Evolutionary conservation across 192 early-diverging fungal species (phyloP).

Genomic region (Coemansia sp.): DNA sequence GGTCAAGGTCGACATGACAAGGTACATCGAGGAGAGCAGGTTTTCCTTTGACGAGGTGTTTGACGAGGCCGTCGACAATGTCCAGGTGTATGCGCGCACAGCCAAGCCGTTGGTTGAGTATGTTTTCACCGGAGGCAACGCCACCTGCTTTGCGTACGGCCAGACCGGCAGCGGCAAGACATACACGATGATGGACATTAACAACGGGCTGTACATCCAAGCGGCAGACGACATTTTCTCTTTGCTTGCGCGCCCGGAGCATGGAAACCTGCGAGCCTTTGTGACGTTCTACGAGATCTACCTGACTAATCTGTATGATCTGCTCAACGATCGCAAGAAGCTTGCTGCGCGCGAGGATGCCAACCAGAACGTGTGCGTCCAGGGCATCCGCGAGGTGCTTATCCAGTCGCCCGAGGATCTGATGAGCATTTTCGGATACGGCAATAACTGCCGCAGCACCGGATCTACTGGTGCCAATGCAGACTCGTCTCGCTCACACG

Average conservation of each 20-base stretch:
- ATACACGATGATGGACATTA: slow-evolving; percentile 91
- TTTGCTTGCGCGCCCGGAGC: slow-evolving; percentile 65
- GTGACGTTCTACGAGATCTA: slow-evolving; percentile 98
- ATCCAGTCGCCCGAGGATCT: slow-evolving; percentile 83
- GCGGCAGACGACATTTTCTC: slow-evolving; percentile 92
- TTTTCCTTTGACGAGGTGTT: slow-evolving; percentile 98
- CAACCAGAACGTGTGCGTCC: slow-evolving; percentile 89
- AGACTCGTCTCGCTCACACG: slow-evolving; percentile 96
- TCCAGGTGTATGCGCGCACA: slow-evolving; percentile 86
- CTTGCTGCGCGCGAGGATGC: slow-evolving; percentile 97
- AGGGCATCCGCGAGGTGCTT: slow-evolving; percentile 85
- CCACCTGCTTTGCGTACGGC: slow-evolving; percentile 98
- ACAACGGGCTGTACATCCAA: slow-evolving; percentile 86
- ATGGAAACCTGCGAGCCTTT: slow-evolving; percentile 74
- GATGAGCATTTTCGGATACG: slow-evolving; percentile 93
- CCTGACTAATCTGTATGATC: slow-evolving; percentile 91
- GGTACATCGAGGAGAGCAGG: slow-evolving; percentile 90
- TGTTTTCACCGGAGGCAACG: slow-evolving; percentile 93
- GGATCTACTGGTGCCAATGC: slow-evolving; percentile 93
- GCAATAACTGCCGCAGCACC: slow-evolving; percentile 87
- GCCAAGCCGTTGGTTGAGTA: slow-evolving; percentile 93
- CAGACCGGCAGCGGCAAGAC: slow-evolving; percentile 96
- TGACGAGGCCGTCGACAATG: slow-evolving; percentile 76
- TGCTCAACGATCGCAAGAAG: slow-evolving; percentile 86
- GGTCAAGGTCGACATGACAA: slow-evolving; percentile 93